Base-by-base conservation (phyloP, 108 stramenopile genomes). In the Fragilaria crotonensis region DNA sequence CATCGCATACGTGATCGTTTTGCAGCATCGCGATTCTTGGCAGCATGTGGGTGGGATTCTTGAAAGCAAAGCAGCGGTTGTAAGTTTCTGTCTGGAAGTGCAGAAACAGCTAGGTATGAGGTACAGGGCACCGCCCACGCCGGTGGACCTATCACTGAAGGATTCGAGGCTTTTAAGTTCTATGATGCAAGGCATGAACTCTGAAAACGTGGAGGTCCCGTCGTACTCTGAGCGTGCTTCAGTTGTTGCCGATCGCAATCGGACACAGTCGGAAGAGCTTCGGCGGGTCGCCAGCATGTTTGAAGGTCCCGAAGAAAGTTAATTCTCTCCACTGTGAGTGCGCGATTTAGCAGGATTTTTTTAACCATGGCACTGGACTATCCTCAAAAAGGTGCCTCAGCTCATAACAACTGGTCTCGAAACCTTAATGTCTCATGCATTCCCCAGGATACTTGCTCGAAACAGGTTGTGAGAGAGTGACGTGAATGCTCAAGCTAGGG, bases 41-140 rank as follows among this genome's bases (percentile, higher is more conserved):
- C 76, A 77, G 45, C 64, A 73, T 48, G 23, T 71, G 19, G 52
- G 71, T 22, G 65, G 75, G 0, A 73, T 91, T 26, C 50, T 80
- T n/a, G 70, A 79, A 17, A 81, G 79, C 63, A 79, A 75, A 56
- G 77, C 81, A 11, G 76, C 80, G 28, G 58, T 89, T 9, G 54
- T 67, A 25, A 78, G 70, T 23, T 85, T 77, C 50, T 81, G 77
- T 55, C 72, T 79, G 0, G 84, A 85, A 56, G 73, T 76, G 0
- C 63, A 68, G 25, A 81, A 81, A 70, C 79, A 76, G 58, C 60
- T 85, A 47, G 82, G 71, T 20, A 85, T 85, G 72, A 68, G 68
- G 49, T 89, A 89, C 48, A 62, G 48, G 30, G 76, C 84, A 2
- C 54, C 54, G 21, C 21, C 54, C 19, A 29, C 27, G 17, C 54